Conservation (phyloP, 2,329 filamentous ascomycete genomes). For the Cladosporium oxysporum region DNA sequence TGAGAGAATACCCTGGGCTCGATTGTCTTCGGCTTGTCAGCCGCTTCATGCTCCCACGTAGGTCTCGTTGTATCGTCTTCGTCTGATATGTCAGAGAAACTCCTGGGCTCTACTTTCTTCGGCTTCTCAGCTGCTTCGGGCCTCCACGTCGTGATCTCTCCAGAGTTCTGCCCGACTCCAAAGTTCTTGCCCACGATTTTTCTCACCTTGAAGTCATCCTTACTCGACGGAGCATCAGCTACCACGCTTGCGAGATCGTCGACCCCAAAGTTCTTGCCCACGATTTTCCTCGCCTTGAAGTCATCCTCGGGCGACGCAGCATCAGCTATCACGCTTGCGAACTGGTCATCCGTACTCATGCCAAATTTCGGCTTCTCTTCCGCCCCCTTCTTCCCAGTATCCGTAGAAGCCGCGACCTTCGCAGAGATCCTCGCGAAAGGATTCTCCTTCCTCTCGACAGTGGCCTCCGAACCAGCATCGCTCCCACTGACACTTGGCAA, state of each 20-base stretch:
- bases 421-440: neutral
- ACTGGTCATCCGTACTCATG: neutral
- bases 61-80: neutral
- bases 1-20: neutral
- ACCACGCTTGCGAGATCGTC: neutral
- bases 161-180: neutral
- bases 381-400: neutral
- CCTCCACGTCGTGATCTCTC: neutral
- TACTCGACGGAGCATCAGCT: neutral
- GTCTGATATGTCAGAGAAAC: neutral
- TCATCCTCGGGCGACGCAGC: neutral
- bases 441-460: neutral
- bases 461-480: neutral
- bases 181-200: neutral
- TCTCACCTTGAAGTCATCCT: neutral
- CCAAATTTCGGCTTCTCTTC: constrained; percentile 7
- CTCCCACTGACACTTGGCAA: neutral
- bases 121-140: neutral
- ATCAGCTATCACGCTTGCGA: neutral
- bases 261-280: neutral
- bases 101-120: neutral
- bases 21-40: neutral
- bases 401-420: neutral
- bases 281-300: neutral
- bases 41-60: neutral